A percentile compares a stretch with the other conserved stretches of the same genome.
Evolutionary conservation across 495 filamentous ascomycete species (phyloP).

Genomic region (Schizothecium vesticola): DNA sequence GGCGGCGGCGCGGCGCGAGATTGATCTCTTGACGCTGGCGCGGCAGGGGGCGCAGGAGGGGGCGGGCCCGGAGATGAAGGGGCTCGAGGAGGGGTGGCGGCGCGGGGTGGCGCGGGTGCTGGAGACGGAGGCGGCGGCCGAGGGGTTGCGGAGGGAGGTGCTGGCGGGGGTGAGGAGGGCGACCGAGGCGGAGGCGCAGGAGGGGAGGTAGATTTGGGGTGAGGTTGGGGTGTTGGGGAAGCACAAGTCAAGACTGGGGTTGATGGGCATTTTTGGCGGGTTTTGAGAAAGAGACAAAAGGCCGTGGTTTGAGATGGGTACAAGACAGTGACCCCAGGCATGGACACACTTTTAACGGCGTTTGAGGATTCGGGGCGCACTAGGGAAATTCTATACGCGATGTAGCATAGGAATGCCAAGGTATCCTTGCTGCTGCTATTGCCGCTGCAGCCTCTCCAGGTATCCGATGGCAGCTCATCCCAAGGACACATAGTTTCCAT

Average conservation of each 20-base stretch:
- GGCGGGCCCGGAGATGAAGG: slow-evolving; percentile 59
- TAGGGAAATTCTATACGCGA: slow-evolving; percentile 4
- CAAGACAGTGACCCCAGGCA: background rate
- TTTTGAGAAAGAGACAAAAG: background rate
- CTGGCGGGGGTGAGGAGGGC: slow-evolving; percentile 44
- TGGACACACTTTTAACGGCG: background rate
- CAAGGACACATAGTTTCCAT: slow-evolving; percentile 9
- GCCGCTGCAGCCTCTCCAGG: slow-evolving; percentile 7
- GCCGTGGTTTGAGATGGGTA: background rate
- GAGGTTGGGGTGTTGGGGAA: background rate
- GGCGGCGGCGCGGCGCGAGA: slow-evolving; percentile 54
- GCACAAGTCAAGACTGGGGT: background rate
- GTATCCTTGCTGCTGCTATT: slow-evolving; percentile 13
- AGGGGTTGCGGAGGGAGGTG: slow-evolving; percentile 53
- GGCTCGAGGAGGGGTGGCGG: slow-evolving; percentile 69
- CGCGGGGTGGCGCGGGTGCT: slow-evolving; percentile 63
- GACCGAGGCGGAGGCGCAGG: slow-evolving; percentile 27
- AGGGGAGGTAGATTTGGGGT: background rate
- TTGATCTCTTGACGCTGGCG: slow-evolving; percentile 65
- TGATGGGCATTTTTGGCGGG: background rate
- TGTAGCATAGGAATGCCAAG: slow-evolving; percentile 7
- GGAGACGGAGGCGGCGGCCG: slow-evolving; percentile 70
- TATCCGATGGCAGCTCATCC: slow-evolving; percentile 10
- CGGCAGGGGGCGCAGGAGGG: slow-evolving; percentile 66
- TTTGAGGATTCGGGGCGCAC: background rate